phyloP scores from a whole-genome alignment of 441 rosid genomes.

The Oxalis stricta region DNA sequence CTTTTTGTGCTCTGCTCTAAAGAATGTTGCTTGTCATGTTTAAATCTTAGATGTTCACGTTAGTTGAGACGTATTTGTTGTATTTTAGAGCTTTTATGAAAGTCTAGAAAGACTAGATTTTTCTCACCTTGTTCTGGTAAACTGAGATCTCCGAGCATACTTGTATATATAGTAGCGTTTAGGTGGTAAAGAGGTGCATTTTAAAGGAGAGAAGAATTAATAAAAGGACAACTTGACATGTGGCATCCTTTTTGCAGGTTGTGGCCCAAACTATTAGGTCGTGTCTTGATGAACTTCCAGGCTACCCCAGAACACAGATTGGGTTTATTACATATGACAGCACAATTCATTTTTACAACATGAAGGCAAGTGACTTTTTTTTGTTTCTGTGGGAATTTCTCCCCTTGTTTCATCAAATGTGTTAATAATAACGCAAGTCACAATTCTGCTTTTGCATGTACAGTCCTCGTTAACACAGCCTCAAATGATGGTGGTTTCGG shows the following conservation, averaged over 20 bases:
- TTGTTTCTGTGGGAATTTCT: slow-evolving; percentile 7
- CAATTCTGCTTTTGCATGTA: slow-evolving; percentile 21
- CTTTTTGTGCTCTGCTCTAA: no score
- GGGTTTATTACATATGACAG: slow-evolving; percentile 98
- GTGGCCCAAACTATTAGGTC: slow-evolving; percentile 91
- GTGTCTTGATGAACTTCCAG: slow-evolving; percentile 90
- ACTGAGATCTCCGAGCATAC: no score
- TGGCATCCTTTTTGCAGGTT: slow-evolving; percentile 31
- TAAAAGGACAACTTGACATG: slow-evolving; percentile 1
- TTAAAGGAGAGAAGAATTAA: no score
- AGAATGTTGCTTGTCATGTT: no score
- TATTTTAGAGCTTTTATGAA: no score
- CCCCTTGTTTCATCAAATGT: background rate
- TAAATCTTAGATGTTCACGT: no score
- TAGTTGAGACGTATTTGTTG: no score
- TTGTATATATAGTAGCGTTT: no score
- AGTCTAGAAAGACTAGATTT: no score
- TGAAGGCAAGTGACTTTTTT: slow-evolving; percentile 68
- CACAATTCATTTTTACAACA: slow-evolving; percentile 89
- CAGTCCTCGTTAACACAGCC: slow-evolving; percentile 98
- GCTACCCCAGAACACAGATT: slow-evolving; percentile 94
- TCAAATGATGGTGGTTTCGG: slow-evolving; percentile 99
- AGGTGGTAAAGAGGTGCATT: no score
- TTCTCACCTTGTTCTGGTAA: no score
- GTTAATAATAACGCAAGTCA: slow-evolving; percentile 12